These are phyloP conservation scores for Phaffia tasmanica DNA, from an alignment of 768 basidiomycete species.

Conservation along the genomic window DNA sequence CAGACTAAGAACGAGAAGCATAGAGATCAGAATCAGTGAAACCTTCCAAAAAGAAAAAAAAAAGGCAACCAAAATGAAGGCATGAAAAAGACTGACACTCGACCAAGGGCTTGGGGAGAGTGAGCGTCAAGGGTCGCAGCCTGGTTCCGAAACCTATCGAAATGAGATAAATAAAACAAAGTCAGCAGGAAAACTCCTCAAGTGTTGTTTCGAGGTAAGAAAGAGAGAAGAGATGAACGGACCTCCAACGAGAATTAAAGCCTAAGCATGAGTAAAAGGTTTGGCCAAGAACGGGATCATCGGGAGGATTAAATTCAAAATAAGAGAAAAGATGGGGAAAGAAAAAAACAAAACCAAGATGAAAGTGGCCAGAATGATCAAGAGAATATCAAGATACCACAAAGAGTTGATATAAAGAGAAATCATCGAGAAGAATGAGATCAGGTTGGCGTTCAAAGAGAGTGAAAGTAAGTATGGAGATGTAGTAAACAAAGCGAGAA, in stretches of 20 bases:
- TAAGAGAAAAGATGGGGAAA: no score
- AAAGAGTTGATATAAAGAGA: no score
- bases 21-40: background rate
- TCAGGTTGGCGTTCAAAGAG: no score
- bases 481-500: no score
- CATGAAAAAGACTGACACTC: conserved; percentile 29
- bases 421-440: no score
- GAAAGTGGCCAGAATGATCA: no score
- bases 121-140: conserved; percentile 39
- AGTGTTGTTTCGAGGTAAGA: background rate
- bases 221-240: conserved; percentile 19
- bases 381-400: no score
- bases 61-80: background rate
- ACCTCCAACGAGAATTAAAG: conserved; percentile 44
- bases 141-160: conserved; percentile 43
- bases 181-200: background rate
- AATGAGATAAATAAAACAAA: background rate
- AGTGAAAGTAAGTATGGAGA: no score
- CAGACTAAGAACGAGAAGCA: conserved; percentile 10
- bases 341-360: no score
- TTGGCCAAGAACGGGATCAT: no score
- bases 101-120: conserved; percentile 43
- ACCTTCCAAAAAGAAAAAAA: no score
- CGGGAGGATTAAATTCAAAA: no score
- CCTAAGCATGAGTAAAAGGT: conserved; percentile 27